Conservation (phyloP, 495 filamentous ascomycete species). For the Astrocystis sublimbata region DNA sequence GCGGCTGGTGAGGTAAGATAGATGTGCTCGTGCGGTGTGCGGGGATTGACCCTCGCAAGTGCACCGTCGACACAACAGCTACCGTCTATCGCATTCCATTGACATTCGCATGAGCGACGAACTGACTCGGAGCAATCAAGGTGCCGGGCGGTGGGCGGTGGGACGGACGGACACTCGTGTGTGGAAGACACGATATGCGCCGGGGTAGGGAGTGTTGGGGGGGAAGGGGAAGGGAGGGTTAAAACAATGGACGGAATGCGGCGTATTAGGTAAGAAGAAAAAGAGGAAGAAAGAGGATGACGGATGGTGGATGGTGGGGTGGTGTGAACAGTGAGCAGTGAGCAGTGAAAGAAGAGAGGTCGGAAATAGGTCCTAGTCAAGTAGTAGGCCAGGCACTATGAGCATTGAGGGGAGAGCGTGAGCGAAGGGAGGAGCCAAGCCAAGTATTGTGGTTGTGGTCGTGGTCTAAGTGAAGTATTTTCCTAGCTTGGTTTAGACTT, state of each 20-base stretch:
- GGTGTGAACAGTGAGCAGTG: no score
- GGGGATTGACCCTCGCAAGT: slow-evolving; percentile 56
- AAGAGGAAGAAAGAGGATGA: background rate
- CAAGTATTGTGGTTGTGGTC: background rate
- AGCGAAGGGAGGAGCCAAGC: background rate
- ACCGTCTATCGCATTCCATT: slow-evolving; percentile 52
- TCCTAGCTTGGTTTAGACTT: background rate
- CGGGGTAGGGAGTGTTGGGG: background rate
- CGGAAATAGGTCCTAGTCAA: no score
- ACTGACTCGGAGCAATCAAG: slow-evolving; percentile 9
- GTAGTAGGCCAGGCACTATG: no score
- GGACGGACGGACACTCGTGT: background rate
- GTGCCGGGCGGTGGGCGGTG: slow-evolving; percentile 4
- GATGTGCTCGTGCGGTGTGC: slow-evolving; percentile 44
- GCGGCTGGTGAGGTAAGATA: slow-evolving; percentile 23
- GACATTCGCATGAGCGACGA: slow-evolving; percentile 27
- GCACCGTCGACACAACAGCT: slow-evolving; percentile 48
- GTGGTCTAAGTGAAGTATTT: background rate
- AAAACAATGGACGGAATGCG: background rate
- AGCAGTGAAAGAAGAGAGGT: background rate
- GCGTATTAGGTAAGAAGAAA: slow-evolving; percentile 4
- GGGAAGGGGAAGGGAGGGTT: background rate
- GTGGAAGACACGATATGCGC: slow-evolving; percentile 5
- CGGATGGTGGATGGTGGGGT: no score
- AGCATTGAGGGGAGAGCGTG: background rate